Conservation (phyloP, 345 rosid genomes). For the Moringa oleifera region DNA sequence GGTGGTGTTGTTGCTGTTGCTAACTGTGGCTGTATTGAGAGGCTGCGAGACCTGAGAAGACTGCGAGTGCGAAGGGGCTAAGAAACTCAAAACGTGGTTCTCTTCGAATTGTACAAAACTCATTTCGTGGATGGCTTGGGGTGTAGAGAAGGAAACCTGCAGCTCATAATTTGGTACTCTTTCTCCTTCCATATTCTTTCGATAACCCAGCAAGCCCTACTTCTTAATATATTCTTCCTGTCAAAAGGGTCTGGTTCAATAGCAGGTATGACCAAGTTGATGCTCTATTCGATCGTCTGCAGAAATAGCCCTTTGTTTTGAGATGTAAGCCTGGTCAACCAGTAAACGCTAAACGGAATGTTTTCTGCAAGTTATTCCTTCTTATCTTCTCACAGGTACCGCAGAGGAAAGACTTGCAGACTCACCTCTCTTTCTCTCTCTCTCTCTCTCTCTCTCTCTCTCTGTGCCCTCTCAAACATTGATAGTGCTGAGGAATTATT, state of each 20-base stretch:
- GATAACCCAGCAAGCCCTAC: not conserved
- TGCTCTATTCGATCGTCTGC: not conserved
- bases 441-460: not conserved
- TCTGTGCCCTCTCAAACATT: too few relatives aligned
- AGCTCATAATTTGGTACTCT: slow-evolving; percentile 52
- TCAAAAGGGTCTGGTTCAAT: too few relatives aligned
- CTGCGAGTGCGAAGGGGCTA: slow-evolving; percentile 41
- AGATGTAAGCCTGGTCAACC: slow-evolving; percentile 21
- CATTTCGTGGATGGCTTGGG: slow-evolving; percentile 62
- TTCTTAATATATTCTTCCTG: too few relatives aligned
- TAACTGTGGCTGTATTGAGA: slow-evolving; percentile 20
- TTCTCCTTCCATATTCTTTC: slow-evolving; percentile 38
- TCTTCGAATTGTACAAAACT: slow-evolving; percentile 76
- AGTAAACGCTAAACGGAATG: slow-evolving; percentile 15
- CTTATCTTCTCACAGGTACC: slow-evolving; percentile 8
- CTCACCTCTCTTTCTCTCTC: slow-evolving; percentile 5
- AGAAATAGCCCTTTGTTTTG: not conserved
- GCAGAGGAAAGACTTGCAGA: slow-evolving; percentile 10
- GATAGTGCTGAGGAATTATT: slow-evolving; percentile 20
- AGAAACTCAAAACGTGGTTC: slow-evolving; percentile 63
- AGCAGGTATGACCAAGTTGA: too few relatives aligned
- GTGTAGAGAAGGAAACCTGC: slow-evolving; percentile 53
- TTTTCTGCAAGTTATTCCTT: slow-evolving; percentile 14
- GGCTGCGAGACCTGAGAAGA: slow-evolving; percentile 36
- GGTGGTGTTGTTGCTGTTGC: slow-evolving; percentile 12